Evolutionary conservation across 306 rosid genomes (phyloP).

Genomic region (Cucurbita argyrosperma): DNA sequence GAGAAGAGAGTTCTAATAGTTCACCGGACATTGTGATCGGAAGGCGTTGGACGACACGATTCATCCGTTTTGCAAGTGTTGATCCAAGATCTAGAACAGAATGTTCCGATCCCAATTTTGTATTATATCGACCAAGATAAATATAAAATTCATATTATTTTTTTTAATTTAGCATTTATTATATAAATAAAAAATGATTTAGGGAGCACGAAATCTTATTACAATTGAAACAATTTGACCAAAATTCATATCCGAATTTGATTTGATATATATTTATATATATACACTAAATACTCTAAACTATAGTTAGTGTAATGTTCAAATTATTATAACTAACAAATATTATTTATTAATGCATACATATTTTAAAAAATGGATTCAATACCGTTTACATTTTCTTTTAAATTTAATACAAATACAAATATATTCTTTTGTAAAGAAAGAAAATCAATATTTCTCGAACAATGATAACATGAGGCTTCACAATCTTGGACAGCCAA

Average conservation of each 20-base stretch:
- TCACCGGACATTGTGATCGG: constrained; percentile 80
- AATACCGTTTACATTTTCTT: neutral
- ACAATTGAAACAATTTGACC: no score
- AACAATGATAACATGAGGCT: neutral
- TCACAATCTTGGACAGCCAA: no score
- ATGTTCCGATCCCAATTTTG: constrained; percentile 1
- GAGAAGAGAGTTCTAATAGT: neutral
- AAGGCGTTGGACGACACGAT: constrained; percentile 78
- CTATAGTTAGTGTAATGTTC: neutral
- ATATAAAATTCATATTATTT: neutral
- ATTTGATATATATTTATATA: no score
- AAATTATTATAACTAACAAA: neutral
- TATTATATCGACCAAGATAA: neutral
- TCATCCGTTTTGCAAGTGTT: constrained; percentile 54
- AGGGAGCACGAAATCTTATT: no score
- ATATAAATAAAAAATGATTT: no score
- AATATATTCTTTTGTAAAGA: neutral
- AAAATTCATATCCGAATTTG: no score
- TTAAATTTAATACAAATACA: neutral
- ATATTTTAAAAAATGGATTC: neutral
- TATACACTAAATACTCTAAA: neutral
- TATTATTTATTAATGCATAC: neutral
- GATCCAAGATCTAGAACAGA: constrained; percentile 10
- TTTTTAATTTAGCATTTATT: no score
- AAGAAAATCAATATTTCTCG: neutral